Evolutionary conservation across 305 asterid genomes (phyloP), one percentile per base, ranked within the genome.

Genomic region (Fraxinus floribunda): DNA sequence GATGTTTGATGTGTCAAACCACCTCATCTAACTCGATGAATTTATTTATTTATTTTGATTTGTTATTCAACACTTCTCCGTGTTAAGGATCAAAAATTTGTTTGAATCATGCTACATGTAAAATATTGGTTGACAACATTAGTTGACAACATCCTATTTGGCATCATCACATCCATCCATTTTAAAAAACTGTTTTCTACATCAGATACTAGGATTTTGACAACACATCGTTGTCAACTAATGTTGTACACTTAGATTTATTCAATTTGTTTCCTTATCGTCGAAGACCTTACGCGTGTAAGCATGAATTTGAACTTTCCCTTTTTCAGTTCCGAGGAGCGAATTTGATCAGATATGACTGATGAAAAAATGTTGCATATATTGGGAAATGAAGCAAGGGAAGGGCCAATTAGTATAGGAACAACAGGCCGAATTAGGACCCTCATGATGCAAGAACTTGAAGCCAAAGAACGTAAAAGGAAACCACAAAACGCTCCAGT

Each of bases 391-490:
- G 5, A 46, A 46, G 52, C 39, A 71, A 71, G 34, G 7, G 78
- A 80, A 44, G 78, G 71, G 62, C 70, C 83, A 18, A 79, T 80
- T 30, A 75, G 78, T 4, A 8, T 71, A 10, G 83, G 83, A 71
- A 46, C 70, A 60, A 46, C 24, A 2, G 83, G 83, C 35, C 55
- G 55, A 80, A 55, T 80, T n/a, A 8, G 34, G 57, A 36, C 73
- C 57, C 83, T 80, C 0, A 80, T 80, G 78, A 80, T 80, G 77
- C 71, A 70, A 68, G 83, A 80, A 30, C 36, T 80, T 9, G 70
- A 71, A 7, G 38, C 74, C n/a, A 44, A 26, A 30, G 7, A 76
- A 15, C 6, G 20, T 9, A 18, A 10, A 49, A 49, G 36, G 39
- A 80, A 49, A 71, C 72, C 35, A 39, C 64, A 49, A 29, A 78